These are phyloP conservation scores for Trichosporon inkin DNA, from an alignment of 1,284 basidiomycete species.

Conservation along the genomic window DNA sequence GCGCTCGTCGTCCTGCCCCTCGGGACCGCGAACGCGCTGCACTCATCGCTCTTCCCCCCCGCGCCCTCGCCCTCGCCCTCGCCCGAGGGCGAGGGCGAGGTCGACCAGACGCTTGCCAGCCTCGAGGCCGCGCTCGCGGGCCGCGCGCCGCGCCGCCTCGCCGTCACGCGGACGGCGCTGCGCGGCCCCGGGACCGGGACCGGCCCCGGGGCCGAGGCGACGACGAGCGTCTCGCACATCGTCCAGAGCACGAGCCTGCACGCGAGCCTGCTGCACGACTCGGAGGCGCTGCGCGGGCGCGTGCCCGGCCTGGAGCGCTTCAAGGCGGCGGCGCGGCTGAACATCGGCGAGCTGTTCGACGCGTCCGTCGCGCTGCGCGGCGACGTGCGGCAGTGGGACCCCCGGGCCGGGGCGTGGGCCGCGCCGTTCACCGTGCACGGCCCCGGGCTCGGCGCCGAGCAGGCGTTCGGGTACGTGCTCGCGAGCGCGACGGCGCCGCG, in stretches of 20 bases:
- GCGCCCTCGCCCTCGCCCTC: no score
- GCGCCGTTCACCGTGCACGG: conserved; percentile 42
- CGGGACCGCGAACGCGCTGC: conserved; percentile 92
- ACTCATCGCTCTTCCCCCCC: conserved; percentile 56
- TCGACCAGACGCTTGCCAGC: conserved; percentile 11
- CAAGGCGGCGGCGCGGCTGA: conserved; percentile 74
- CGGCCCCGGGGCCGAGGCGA: conserved; percentile 51
- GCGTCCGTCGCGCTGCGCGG: conserved; percentile 58
- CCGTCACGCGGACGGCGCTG: conserved; percentile 57
- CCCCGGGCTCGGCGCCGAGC: neutral
- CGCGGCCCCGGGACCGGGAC: conserved; percentile 46
- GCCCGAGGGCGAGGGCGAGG: no score
- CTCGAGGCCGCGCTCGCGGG: conserved; percentile 48
- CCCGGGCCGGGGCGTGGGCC: conserved; percentile 53
- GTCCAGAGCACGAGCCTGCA: conserved; percentile 65
- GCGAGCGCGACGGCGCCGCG: conserved; percentile 75
- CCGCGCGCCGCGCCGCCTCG: conserved; percentile 54
- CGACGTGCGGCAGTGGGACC: conserved; percentile 58
- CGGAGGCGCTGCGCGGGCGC: conserved; percentile 65
- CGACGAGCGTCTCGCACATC: conserved; percentile 59
- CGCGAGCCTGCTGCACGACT: conserved; percentile 75
- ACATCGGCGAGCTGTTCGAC: conserved; percentile 67
- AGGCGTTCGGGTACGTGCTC: conserved; percentile 71
- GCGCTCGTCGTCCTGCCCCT: conserved; percentile 58
- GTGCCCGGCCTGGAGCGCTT: conserved; percentile 78